Base-by-base conservation (phyloP, 176 grass and related monocot genomes). In the Cenchrus americanus region DNA sequence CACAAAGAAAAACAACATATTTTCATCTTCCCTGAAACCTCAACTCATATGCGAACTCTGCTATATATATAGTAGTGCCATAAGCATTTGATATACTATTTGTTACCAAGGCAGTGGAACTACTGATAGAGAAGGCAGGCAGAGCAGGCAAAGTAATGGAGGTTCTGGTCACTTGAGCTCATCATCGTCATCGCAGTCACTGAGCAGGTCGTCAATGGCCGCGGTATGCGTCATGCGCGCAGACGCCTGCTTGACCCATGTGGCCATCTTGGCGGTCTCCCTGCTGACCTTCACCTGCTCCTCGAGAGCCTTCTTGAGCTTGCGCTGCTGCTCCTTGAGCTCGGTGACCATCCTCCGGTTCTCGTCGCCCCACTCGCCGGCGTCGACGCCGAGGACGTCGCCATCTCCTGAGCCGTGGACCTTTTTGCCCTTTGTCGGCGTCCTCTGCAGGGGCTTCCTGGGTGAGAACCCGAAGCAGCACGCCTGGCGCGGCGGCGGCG, bases 191-290 rank as follows among this genome's bases (percentile, higher is more conserved):
- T 90, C 90, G 24, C 37, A 21, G 43, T 95, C 93, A 30, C 85
- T 93, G 81, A 98, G 72, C 69, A 92, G 42, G 26, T 93, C 92
- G 32, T 93, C 92, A 79, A 86, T 88, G 79, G 86, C 90, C 17
- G 30, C 84, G 0, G 69, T 72, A 11, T 88, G 80, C 1, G 85
- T 94, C 96, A 98, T 98, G 72, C 89, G 90, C 34, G 87, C 85
- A 11, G 96, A 98, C 1, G 91, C 89, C 58, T 95, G 89, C 81
- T 90, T 92, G 78, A 89, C 87, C 87, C 59, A 85, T 1, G 32
- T 84, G 58, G 92, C 93, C 80, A 98, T 91, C 87, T 94, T 90
- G 79, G 87, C 91, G 0, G 93, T 85, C 89, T 98, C 96, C 86
- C 61, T 90, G 79, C 60, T 87, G 55, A 90, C 83, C 87, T 89